Percentiles rank a stretch among this genome's conserved stretches.
Conservation (phyloP, 495 filamentous ascomycete genomes). For the Aspergillus sclerotiicarbonarius region DNA sequence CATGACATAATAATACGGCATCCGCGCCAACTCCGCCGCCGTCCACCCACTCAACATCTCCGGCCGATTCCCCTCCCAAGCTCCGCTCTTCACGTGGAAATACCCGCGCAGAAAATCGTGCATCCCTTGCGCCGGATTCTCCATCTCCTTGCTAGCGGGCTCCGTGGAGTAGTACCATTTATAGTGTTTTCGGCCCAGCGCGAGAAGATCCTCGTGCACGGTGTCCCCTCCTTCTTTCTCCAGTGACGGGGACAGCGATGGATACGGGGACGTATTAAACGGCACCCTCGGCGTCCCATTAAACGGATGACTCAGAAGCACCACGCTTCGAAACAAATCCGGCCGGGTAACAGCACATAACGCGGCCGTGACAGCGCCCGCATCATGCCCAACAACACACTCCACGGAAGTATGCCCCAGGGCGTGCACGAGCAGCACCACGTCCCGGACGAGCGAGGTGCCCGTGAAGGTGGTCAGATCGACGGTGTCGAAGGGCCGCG, state of each 20-base stretch:
- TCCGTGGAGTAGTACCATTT: conserved; percentile 66
- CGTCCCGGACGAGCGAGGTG: conserved; percentile 60
- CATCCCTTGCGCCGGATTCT: conserved; percentile 49
- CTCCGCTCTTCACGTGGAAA: conserved; percentile 65
- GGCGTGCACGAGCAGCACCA: conserved; percentile 57
- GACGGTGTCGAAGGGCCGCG: conserved; percentile 44
- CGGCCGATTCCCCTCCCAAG: conserved; percentile 55
- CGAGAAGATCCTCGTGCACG: conserved; percentile 55
- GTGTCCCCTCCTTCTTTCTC: conserved; percentile 23
- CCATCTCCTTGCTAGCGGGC: conserved; percentile 58
- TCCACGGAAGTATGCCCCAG: conserved; percentile 56
- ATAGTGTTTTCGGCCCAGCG: conserved; percentile 61
- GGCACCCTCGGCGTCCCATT: conserved; percentile 37
- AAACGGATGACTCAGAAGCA: conserved; percentile 59
- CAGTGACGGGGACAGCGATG: neutral
- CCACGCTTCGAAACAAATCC: conserved; percentile 58
- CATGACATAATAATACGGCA: conserved; percentile 74
- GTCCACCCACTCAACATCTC: conserved; percentile 52
- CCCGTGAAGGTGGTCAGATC: conserved; percentile 57
- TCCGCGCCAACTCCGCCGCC: conserved; percentile 51
- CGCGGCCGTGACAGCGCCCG: conserved; percentile 57
- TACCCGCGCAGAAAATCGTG: conserved; percentile 62
- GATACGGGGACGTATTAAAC: neutral
- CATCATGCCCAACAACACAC: conserved; percentile 68
- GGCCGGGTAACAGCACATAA: conserved; percentile 61